These are phyloP conservation scores for Hypoxylon sp. DNA, from an alignment of 2,329 filamentous ascomycete genomes.

Conservation along the genomic window DNA sequence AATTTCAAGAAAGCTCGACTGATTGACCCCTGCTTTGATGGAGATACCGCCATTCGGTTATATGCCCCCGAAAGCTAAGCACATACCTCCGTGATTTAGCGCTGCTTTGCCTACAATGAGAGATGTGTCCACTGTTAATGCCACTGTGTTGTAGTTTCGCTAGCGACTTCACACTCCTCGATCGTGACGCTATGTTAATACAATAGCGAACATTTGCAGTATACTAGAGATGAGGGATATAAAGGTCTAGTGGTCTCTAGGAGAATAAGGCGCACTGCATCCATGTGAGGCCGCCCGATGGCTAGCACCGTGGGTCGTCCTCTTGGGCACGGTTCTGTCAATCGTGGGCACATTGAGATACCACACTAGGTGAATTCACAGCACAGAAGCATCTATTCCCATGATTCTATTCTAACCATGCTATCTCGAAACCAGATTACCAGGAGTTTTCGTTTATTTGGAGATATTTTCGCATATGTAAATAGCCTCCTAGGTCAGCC, in stretches of 20 bases:
- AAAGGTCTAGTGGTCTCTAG: background rate
- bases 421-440: background rate
- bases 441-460: background rate
- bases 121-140: background rate
- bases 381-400: background rate
- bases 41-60: background rate
- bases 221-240: background rate
- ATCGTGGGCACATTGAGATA: background rate
- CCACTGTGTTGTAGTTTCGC: background rate
- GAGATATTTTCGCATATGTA: background rate
- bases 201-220: background rate
- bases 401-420: background rate
- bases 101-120: background rate
- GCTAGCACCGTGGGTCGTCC: background rate
- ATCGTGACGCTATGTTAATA: background rate
- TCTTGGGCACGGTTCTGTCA: background rate
- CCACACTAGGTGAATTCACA: background rate
- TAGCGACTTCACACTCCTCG: background rate
- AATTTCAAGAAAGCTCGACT: background rate
- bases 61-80: background rate
- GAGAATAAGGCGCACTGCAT: background rate
- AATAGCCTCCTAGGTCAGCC: background rate
- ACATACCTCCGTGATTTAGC: slow-evolving; percentile 5
- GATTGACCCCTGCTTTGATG: slow-evolving; percentile 7
- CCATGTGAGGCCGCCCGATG: background rate